phyloP scores from a whole-genome alignment of 257 asterid genomes.

The Hygrophila difformis region DNA sequence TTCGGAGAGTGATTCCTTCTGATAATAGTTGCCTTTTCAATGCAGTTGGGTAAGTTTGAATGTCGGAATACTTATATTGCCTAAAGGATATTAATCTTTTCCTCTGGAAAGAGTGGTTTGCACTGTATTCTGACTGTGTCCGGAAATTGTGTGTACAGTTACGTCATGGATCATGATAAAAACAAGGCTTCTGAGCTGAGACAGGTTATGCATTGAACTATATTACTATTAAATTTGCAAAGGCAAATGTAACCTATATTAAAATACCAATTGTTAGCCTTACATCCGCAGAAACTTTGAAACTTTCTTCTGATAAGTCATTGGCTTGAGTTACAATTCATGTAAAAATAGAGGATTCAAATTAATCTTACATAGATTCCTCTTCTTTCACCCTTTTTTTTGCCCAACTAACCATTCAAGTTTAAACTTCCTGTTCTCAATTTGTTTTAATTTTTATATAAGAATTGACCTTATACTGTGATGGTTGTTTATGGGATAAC shows the following conservation, averaged over 20 bases:
- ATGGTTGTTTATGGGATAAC: too few relatives aligned
- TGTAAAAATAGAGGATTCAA: constrained; percentile 1
- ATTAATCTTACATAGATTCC: neutral
- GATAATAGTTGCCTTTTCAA: constrained; percentile 96
- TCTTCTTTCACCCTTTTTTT: neutral
- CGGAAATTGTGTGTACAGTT: constrained; percentile 37
- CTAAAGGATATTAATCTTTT: neutral
- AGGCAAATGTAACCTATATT: too few relatives aligned
- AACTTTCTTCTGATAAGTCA: too few relatives aligned
- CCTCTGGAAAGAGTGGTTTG: neutral
- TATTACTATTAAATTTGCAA: too few relatives aligned
- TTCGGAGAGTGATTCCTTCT: constrained; percentile 84
- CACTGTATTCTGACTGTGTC: neutral
- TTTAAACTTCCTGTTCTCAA: neutral
- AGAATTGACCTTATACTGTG: too few relatives aligned
- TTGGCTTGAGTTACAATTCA: constrained; percentile 7
- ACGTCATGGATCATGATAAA: constrained; percentile 87
- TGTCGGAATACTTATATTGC: constrained; percentile 3
- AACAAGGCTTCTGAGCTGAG: constrained; percentile 77
- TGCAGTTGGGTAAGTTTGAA: constrained; percentile 77
- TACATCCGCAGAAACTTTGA: too few relatives aligned
- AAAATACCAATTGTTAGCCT: too few relatives aligned
- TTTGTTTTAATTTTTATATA: neutral
- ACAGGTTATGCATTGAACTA: constrained; percentile 46
- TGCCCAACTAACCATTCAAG: neutral